Percentiles rank a stretch among this genome's conserved stretches.
phyloP scores from a whole-genome alignment of 495 filamentous ascomycete genomes.

The Penicillium crystallinum region DNA sequence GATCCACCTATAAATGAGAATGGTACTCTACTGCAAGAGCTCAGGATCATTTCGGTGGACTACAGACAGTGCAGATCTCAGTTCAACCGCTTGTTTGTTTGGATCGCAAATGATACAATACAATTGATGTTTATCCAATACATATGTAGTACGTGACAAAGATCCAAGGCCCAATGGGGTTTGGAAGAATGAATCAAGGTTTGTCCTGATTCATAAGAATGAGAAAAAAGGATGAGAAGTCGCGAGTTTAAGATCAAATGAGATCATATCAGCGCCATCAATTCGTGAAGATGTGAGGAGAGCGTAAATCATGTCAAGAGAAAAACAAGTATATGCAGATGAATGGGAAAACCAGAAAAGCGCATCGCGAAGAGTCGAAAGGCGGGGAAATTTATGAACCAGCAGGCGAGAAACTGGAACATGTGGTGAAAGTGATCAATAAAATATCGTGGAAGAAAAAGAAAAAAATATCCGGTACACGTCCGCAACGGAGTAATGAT shows the following conservation, averaged over 20 bases:
- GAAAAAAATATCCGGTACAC: background rate
- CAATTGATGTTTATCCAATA: too few relatives aligned
- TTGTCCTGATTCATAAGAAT: background rate
- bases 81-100: background rate
- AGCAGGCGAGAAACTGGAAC: background rate
- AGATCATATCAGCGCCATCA: background rate
- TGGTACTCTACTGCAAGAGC: too few relatives aligned
- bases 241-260: background rate
- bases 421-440: background rate
- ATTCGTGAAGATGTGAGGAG: background rate
- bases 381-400: too few relatives aligned
- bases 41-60: background rate
- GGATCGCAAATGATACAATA: too few relatives aligned
- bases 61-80: background rate
- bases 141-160: too few relatives aligned
- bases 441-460: background rate
- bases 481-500: background rate
- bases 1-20: background rate
- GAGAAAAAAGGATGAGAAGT: background rate
- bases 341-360: background rate
- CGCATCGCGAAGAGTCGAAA: background rate
- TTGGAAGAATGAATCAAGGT: background rate
- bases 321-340: background rate
- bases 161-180: too few relatives aligned
- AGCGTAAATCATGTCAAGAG: background rate